Evolutionary conservation across 2,329 filamentous ascomycete species (phyloP).

Genomic region (Trichoderma hamatum): DNA sequence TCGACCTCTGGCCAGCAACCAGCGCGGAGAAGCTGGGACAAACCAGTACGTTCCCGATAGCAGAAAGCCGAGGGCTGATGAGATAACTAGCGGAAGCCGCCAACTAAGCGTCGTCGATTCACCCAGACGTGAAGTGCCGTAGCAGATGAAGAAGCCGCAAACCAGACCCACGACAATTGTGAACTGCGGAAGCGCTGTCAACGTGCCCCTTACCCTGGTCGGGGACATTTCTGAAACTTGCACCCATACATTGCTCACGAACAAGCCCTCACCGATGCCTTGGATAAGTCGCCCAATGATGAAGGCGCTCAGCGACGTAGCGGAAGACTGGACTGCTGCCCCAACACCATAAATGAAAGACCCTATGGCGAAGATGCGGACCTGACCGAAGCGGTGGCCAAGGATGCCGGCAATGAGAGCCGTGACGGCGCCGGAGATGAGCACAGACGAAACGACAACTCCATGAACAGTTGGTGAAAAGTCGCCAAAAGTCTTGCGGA

Average conservation of each 20-base stretch:
- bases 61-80: constrained; percentile 38
- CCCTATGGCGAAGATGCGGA: constrained; percentile 55
- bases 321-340: constrained; percentile 46
- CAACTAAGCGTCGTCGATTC: constrained; percentile 55
- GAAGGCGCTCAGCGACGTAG: constrained; percentile 52
- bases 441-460: constrained; percentile 61
- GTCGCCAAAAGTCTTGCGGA: constrained; percentile 53
- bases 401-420: constrained; percentile 61
- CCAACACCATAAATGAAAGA: constrained; percentile 57
- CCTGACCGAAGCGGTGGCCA: constrained; percentile 56
- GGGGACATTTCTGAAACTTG: constrained; percentile 65
- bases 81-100: constrained; percentile 55
- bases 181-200: constrained; percentile 59
- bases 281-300: constrained; percentile 57
- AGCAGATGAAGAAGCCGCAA: constrained; percentile 62
- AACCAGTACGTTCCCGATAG: constrained; percentile 41
- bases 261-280: constrained; percentile 61
- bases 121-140: constrained; percentile 53
- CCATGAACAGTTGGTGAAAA: constrained; percentile 60
- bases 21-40: constrained; percentile 57
- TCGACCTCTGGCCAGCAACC: constrained; percentile 52
- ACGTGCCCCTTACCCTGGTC: constrained; percentile 50
- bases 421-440: constrained; percentile 62
- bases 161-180: constrained; percentile 55
- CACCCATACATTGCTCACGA: constrained; percentile 53